phyloP scores from a whole-genome alignment of 208 protist genomes.

The Herpetomonas samuelpessoai region DNA sequence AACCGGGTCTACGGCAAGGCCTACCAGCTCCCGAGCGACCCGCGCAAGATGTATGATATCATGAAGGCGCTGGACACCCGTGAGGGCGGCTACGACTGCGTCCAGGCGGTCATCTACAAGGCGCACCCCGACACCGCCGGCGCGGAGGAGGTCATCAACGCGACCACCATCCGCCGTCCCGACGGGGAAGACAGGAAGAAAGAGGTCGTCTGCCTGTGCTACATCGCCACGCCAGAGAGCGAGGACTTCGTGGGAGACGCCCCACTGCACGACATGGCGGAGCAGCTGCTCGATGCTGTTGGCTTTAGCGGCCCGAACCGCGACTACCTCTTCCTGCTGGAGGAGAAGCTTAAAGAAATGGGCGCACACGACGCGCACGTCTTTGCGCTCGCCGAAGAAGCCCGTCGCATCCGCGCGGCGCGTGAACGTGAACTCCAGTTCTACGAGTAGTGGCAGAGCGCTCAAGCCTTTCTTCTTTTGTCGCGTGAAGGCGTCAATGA shows the following conservation, averaged over 20 bases:
- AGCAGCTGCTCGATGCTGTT: constrained; percentile 44
- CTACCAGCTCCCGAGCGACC: constrained; percentile 63
- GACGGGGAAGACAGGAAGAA: constrained; percentile 12
- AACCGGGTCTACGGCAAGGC: constrained; percentile 64
- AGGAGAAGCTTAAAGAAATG: constrained; percentile 49
- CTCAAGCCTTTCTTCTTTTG: constrained; percentile 10
- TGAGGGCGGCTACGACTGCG: constrained; percentile 67
- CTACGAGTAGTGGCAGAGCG: too few relatives aligned
- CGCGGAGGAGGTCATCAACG: constrained; percentile 1
- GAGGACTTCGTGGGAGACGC: constrained; percentile 60
- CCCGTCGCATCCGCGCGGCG: constrained; percentile 27
- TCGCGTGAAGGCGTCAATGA: constrained; percentile 5
- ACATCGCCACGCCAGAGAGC: constrained; percentile 69
- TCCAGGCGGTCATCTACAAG: constrained; percentile 45
- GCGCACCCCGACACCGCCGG: constrained; percentile 11
- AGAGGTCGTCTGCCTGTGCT: constrained; percentile 54
- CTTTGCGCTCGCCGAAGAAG: constrained; percentile 52
- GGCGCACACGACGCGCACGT: constrained; percentile 58
- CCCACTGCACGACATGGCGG: constrained; percentile 55
- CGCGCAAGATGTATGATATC: constrained; percentile 33
- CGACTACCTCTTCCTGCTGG: constrained; percentile 76
- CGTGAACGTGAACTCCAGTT: neutral
- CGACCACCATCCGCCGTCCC: neutral
- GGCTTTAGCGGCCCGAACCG: constrained; percentile 65
- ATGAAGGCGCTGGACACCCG: constrained; percentile 58